Percentiles rank a stretch among this genome's conserved stretches.
These are phyloP conservation scores for Hypsizygus marmoreus DNA, from an alignment of 768 basidiomycete genomes.

Conservation along the genomic window DNA sequence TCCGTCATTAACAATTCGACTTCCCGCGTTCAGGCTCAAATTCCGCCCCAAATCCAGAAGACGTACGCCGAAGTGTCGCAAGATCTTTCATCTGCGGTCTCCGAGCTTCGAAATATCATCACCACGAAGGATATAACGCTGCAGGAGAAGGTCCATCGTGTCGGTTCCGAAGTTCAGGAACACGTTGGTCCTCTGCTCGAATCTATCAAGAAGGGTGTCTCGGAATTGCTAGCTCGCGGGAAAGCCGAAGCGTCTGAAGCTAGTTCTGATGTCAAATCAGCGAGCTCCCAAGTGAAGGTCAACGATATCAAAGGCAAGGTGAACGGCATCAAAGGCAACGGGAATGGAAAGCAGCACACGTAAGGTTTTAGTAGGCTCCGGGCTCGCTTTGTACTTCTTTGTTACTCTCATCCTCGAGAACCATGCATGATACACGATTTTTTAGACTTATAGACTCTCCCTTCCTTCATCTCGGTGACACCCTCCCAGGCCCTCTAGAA, in stretches of 20 bases:
- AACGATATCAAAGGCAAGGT: too few relatives aligned
- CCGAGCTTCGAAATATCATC: conserved; percentile 56
- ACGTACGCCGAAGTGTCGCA: conserved; percentile 54
- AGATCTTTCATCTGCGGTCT: conserved; percentile 45
- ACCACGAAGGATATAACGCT: conserved; percentile 55
- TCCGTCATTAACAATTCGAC: conserved; percentile 41
- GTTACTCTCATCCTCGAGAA: too few relatives aligned
- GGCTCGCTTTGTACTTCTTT: too few relatives aligned
- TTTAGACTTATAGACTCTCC: too few relatives aligned
- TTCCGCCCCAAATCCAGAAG: conserved; percentile 63
- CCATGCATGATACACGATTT: too few relatives aligned
- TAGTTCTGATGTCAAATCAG: not conserved
- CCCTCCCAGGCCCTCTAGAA: too few relatives aligned
- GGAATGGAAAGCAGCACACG: too few relatives aligned
- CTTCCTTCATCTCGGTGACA: too few relatives aligned
- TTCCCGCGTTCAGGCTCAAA: conserved; percentile 40
- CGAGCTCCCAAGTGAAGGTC: too few relatives aligned
- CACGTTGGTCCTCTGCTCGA: conserved; percentile 66
- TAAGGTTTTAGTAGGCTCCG: too few relatives aligned
- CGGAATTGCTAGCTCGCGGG: conserved; percentile 36
- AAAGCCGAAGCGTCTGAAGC: conserved; percentile 13
- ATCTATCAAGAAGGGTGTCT: conserved; percentile 41
- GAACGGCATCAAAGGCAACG: too few relatives aligned
- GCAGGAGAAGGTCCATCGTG: conserved; percentile 60
- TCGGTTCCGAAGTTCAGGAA: conserved; percentile 59